These are phyloP conservation scores for Trypanosoma cruzi DNA, from an alignment of 208 protist genomes.

Conservation along the genomic window DNA sequence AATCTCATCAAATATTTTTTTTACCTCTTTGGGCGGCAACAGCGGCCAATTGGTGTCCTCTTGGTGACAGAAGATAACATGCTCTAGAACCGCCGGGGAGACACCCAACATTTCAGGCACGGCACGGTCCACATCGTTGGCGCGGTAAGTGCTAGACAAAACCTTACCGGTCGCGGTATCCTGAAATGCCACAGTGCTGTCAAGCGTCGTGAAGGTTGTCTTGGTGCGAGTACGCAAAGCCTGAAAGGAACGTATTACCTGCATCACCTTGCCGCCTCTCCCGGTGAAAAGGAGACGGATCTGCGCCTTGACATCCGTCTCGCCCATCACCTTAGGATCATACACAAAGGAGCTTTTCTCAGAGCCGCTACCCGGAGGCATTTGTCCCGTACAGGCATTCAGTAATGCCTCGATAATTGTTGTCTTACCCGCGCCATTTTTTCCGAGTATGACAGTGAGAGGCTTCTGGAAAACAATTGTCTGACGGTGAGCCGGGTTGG, in stretches of 20 bases:
- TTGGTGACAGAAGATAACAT: conserved; percentile 98
- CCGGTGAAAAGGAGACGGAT: conserved; percentile 95
- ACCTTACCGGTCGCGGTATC: conserved; percentile 84
- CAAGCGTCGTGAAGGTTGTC: conserved; percentile 92
- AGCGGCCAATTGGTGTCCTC: conserved; percentile 99
- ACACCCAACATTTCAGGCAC: conserved; percentile 98
- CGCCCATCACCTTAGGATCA: conserved; percentile 96
- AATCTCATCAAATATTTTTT: conserved; percentile 99
- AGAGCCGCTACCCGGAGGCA: conserved; percentile 94
- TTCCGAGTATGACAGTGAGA: conserved; percentile 98
- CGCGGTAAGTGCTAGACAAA: conserved; percentile 83
- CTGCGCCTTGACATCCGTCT: conserved; percentile 97
- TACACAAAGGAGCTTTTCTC: conserved; percentile 97
- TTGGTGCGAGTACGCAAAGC: conserved; percentile 89
- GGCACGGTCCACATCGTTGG: conserved; percentile 95
- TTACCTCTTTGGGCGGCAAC: conserved; percentile 92
- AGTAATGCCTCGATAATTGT: conserved; percentile 99
- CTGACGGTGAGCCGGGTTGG: conserved; percentile 75
- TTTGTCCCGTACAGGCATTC: conserved; percentile 96
- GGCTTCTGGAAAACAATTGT: conserved; percentile 98
- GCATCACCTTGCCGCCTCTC: conserved; percentile 80
- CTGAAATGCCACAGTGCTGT: conserved; percentile 94
- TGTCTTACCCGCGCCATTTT: conserved; percentile 97
- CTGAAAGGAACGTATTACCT: conserved; percentile 94
- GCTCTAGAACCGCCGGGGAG: conserved; percentile 97